Evolutionary conservation across 352 stramenopile genomes (phyloP).

Genomic region (Phytophthora macrochlamydospora): DNA sequence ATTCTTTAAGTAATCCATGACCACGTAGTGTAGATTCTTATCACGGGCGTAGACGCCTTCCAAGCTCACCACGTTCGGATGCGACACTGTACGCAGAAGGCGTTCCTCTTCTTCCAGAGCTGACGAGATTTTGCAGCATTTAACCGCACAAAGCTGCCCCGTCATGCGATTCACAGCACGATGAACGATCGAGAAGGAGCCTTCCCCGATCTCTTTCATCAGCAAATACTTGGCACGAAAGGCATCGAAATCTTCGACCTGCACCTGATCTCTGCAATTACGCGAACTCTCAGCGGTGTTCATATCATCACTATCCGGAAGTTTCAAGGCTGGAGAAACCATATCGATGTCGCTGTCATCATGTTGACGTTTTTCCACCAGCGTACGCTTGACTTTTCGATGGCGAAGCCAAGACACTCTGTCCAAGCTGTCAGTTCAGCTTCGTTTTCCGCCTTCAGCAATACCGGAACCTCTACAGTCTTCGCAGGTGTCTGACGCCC

Average conservation of each 20-base stretch:
- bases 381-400: slow-evolving; percentile 47
- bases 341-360: slow-evolving; percentile 15
- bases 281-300: not conserved
- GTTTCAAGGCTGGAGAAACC: not conserved
- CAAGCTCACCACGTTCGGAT: slow-evolving; percentile 72
- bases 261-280: slow-evolving; percentile 5
- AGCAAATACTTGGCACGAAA: slow-evolving; percentile 73
- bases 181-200: slow-evolving; percentile 85
- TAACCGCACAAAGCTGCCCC: slow-evolving; percentile 66
- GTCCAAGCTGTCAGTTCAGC: slow-evolving; percentile 52
- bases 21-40: slow-evolving; percentile 75
- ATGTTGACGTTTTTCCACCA: slow-evolving; percentile 11
- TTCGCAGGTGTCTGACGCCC: slow-evolving; percentile 38
- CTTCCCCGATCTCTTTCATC: slow-evolving; percentile 85
- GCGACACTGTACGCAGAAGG: slow-evolving; percentile 61
- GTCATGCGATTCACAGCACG: slow-evolving; percentile 73
- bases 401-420: slow-evolving; percentile 52
- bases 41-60: slow-evolving; percentile 75
- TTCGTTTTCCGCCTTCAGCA: slow-evolving; percentile 56
- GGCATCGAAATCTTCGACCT: slow-evolving; percentile 25
- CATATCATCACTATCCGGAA: not conserved
- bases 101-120: slow-evolving; percentile 74
- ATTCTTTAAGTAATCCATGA: slow-evolving; percentile 84
- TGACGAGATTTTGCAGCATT: slow-evolving; percentile 74
- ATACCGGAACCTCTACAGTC: slow-evolving; percentile 51